phyloP scores from a whole-genome alignment of 139 green algal genomes.

The Picochlorum sp. region DNA sequence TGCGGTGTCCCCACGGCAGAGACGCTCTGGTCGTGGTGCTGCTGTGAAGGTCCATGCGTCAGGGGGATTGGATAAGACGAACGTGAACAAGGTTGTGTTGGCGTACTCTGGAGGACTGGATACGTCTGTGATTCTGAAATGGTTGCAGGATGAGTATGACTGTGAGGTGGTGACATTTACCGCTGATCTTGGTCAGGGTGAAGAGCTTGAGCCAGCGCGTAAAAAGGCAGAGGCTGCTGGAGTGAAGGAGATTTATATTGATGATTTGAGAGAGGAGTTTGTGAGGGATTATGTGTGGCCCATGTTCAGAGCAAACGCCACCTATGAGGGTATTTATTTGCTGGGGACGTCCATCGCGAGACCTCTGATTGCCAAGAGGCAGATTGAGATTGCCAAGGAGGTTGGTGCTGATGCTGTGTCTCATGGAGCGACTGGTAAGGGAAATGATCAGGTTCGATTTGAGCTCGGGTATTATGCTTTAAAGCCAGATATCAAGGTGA shows the following conservation, averaged over 20 bases:
- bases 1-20: too few relatives aligned
- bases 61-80: background rate
- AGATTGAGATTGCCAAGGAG: slow-evolving; percentile 93
- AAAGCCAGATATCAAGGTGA: slow-evolving; percentile 98
- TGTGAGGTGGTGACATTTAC: slow-evolving; percentile 98
- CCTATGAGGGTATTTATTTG: slow-evolving; percentile 98
- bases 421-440: slow-evolving; percentile 99
- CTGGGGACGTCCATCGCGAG: slow-evolving; percentile 97
- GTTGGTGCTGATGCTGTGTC: slow-evolving; percentile 92
- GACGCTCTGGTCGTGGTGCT: background rate
- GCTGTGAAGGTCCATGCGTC: background rate
- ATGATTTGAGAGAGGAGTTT: slow-evolving; percentile 98
- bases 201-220: slow-evolving; percentile 74
- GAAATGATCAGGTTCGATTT: slow-evolving; percentile 95
- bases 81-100: slow-evolving; percentile 86
- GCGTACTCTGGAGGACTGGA: slow-evolving; percentile 92
- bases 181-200: slow-evolving; percentile 89
- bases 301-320: slow-evolving; percentile 95
- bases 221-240: slow-evolving; percentile 83
- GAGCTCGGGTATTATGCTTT: slow-evolving; percentile 92
- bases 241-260: slow-evolving; percentile 96
- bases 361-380: slow-evolving; percentile 96
- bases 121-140: slow-evolving; percentile 98
- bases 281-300: slow-evolving; percentile 96
- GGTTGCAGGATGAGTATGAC: slow-evolving; percentile 91